Percentiles rank a stretch among this genome's conserved stretches.
Conservation (phyloP, 164 flowering plant genomes). For the Macadamia tetraphylla region DNA sequence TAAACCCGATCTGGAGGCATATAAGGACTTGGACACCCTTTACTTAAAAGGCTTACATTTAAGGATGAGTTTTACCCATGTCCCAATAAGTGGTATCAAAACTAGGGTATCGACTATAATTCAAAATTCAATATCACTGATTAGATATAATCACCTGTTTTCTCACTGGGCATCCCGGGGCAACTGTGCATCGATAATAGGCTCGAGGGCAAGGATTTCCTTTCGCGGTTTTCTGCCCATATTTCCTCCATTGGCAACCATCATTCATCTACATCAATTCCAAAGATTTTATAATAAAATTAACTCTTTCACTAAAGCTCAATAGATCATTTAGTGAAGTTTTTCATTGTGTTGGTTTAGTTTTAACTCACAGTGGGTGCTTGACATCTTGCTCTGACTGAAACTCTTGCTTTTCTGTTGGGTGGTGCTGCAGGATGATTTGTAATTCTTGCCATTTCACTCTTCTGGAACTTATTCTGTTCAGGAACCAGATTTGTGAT, state of each 20-base stretch:
- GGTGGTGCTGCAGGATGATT: slow-evolving; percentile 29
- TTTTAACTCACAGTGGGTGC: slow-evolving; percentile 54
- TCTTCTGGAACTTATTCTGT: slow-evolving; percentile 22
- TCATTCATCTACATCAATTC: slow-evolving; percentile 49
- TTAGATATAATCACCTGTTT: slow-evolving; percentile 48
- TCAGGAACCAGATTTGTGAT: slow-evolving; percentile 1
- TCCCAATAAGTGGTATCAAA: no score
- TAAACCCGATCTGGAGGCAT: no score
- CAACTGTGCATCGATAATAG: slow-evolving; percentile 74
- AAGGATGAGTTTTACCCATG: no score
- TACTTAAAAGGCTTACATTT: no score
- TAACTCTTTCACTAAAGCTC: background rate
- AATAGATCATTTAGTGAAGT: background rate
- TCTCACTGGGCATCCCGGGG: slow-evolving; percentile 68
- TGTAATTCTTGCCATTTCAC: slow-evolving; percentile 26
- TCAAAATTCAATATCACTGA: no score
- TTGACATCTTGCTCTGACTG: slow-evolving; percentile 80
- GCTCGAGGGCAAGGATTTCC: slow-evolving; percentile 83
- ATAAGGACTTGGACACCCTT: no score
- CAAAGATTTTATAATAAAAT: background rate
- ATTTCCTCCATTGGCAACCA: slow-evolving; percentile 85
- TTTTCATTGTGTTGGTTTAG: background rate
- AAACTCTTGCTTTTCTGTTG: slow-evolving; percentile 72
- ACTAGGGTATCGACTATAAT: no score
- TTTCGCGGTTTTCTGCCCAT: slow-evolving; percentile 72